Evolutionary conservation across 169 alveolate species (phyloP), one percentile per base, ranked within the genome.

Genomic region (Plasmodium vinckei): DNA sequence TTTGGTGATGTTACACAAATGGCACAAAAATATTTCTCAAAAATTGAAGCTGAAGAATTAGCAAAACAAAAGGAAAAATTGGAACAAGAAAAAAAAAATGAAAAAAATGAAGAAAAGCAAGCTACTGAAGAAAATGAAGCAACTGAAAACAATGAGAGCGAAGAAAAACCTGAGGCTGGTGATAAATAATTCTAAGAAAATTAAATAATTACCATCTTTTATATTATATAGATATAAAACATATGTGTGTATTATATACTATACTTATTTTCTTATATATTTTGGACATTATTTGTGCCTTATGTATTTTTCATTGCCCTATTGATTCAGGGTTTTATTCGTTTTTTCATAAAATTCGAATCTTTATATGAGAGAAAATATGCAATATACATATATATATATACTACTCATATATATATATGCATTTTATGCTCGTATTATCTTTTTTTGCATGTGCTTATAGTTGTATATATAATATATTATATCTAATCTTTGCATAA

Each of bases 1-100:
- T 90, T 87, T n/a, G 87, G 72, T 44, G 92, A 93, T 49, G 91
- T 89, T 59, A 68, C 91, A 13, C 90, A 73, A 67, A 77, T 49
- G 33, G 93, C 92, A 46, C 92, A 92, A 51, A 89, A 89, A 12
- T 59, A 56, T 49, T 87, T 87, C 15, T 60, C 79, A 68, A 69
- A 75, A 33, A 59, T 79, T n/a, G 91, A 56, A 27, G 89, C 92
- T 39, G 89, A 77, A 53, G 92, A 87, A 49, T 42, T 73, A 9
- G 92, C 90, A 12, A 72, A 87, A 39, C 92, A 67, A 19, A 68
- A 70, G 42, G 92, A 59, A 63, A 84, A 63, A 47, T 71, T 67
- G 44, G 17, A 89, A 19, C 21, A 90, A 27, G 91, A 88, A 19
- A 87, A 72, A 46, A 65, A 91, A 46, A 56, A 72, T 44, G 86